Evolutionary conservation across 805 yeast genomes (phyloP).

Genomic region (Candida boidinii): DNA sequence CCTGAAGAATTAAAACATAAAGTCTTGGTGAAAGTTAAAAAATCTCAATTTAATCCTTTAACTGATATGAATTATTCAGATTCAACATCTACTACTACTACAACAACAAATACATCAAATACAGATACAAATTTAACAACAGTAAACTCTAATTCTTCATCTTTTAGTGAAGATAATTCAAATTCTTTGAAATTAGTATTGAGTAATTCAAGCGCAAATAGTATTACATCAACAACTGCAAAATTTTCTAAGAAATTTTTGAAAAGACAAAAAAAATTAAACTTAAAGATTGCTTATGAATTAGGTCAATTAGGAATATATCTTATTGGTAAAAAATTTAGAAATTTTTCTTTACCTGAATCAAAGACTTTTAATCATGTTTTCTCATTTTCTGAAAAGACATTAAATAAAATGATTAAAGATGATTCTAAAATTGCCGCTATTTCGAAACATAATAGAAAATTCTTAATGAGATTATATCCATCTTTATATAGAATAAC

Average conservation of each 20-base stretch:
- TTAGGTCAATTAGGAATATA: conserved; percentile 63
- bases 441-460: conserved; percentile 67
- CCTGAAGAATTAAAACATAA: conserved; percentile 66
- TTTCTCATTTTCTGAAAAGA: conserved; percentile 78
- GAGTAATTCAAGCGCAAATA: conserved; percentile 8
- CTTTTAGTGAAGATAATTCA: conserved; percentile 19
- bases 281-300: conserved; percentile 26
- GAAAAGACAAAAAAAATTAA: conserved; percentile 5
- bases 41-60: conserved; percentile 11
- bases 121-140: too few species aligned
- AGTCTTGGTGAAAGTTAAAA: conserved; percentile 73
- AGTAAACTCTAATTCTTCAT: conserved; percentile 27
- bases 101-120: conserved; percentile 4
- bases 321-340: conserved; percentile 65
- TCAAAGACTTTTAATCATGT: conserved; percentile 75
- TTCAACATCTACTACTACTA: conserved; percentile 15
- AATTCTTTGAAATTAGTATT: conserved; percentile 1
- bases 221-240: conserved; percentile 25
- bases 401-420: conserved; percentile 52
- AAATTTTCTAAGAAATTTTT: conserved; percentile 14
- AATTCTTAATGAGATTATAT: conserved; percentile 72
- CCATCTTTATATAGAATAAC: conserved; percentile 74
- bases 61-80: conserved; percentile 7
- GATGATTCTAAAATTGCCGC: conserved; percentile 49
- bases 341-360: conserved; percentile 79